These are phyloP conservation scores for Saccharomyces cerevisiae DNA, from an alignment of 805 yeast genomes.

Conservation along the genomic window DNA sequence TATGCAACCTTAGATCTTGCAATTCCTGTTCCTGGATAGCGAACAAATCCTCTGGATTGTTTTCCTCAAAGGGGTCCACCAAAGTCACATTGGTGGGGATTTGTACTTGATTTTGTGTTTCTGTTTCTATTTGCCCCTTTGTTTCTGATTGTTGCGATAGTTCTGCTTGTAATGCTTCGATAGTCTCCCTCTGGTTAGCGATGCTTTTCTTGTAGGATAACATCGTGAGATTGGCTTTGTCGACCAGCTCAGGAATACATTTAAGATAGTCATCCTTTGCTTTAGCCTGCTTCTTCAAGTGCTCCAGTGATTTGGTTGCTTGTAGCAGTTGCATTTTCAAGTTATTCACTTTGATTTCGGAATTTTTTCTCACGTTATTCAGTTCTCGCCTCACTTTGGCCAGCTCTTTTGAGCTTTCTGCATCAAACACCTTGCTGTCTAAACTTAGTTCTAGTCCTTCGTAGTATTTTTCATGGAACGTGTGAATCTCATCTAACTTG, in stretches of 20 bases:
- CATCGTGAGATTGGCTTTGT: background rate
- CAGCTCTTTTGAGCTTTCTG: background rate
- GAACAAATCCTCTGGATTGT: background rate
- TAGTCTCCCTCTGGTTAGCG: background rate
- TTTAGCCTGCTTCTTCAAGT: background rate
- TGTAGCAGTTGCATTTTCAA: background rate
- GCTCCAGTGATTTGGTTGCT: background rate
- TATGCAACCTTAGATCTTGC: background rate
- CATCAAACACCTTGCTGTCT: background rate
- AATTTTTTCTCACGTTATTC: background rate
- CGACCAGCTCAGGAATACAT: background rate
- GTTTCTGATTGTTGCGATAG: background rate
- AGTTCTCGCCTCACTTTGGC: background rate
- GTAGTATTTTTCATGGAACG: background rate
- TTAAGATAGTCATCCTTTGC: background rate
- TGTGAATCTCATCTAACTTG: background rate
- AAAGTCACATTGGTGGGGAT: background rate
- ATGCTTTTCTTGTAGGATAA: background rate
- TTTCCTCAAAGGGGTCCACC: background rate
- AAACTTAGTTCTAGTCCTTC: background rate
- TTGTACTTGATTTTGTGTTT: background rate
- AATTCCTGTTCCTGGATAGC: background rate
- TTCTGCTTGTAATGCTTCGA: background rate
- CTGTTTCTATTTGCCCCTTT: background rate
- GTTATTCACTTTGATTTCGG: background rate